Percentiles rank a stretch among this genome's conserved stretches.
Evolutionary conservation across 371 early-diverging fungal genomes (phyloP).

Genomic region (Lichtheimia ornata): DNA sequence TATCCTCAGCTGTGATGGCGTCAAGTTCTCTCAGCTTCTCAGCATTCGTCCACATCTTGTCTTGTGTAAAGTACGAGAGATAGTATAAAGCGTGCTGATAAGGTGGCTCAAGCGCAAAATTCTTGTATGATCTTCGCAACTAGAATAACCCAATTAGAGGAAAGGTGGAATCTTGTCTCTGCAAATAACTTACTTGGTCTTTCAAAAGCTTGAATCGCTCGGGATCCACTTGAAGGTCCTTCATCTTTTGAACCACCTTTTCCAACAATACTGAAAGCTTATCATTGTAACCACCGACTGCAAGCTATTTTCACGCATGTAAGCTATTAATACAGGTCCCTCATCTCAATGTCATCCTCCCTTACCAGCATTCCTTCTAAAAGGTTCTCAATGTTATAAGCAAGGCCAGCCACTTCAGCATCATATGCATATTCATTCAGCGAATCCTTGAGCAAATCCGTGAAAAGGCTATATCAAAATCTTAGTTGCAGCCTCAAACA

Average conservation of each 20-base stretch:
- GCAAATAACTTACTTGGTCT: conserved; percentile 46
- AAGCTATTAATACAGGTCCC: not conserved
- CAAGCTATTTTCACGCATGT: conserved; percentile 31
- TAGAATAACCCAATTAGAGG: conserved; percentile 7
- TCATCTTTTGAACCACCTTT: conserved; percentile 74
- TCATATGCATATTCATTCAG: conserved; percentile 86
- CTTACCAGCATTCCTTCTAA: conserved; percentile 65
- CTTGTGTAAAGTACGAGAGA: conserved; percentile 74
- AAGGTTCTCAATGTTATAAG: conserved; percentile 69
- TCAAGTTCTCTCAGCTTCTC: conserved; percentile 69
- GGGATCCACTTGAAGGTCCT: conserved; percentile 59
- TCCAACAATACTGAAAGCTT: conserved; percentile 74
- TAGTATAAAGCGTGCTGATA: conserved; percentile 80
- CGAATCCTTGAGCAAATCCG: conserved; percentile 77
- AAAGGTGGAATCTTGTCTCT: too few relatives aligned
- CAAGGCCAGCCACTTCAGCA: conserved; percentile 86
- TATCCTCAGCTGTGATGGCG: conserved; percentile 67
- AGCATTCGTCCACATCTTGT: conserved; percentile 78
- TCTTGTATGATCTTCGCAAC: conserved; percentile 69
- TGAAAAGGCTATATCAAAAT: conserved; percentile 53
- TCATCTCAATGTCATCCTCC: not conserved
- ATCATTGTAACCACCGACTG: conserved; percentile 83
- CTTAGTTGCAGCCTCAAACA: not conserved
- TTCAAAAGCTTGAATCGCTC: conserved; percentile 76
- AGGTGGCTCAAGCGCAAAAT: conserved; percentile 74